Evolutionary conservation across 129 eudicot genomes (phyloP), one percentile per base, ranked within the genome.

Genomic region (Scalesia atractyloides): DNA sequence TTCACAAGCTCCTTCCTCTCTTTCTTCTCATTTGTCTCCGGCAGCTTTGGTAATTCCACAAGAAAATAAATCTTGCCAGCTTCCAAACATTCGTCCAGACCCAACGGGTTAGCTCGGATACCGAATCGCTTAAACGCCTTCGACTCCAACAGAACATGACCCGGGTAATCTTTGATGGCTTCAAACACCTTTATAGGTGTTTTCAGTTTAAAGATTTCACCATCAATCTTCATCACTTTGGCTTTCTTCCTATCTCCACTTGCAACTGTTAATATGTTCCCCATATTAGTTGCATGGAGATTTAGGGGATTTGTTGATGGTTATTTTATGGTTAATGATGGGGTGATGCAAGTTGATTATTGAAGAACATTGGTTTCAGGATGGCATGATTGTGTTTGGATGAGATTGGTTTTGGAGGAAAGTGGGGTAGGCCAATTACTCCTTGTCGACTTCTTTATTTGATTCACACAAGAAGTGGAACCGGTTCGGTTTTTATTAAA

Each of bases 151-250:
- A 92, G 48, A 24, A 89, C 90, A 73, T 84, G 80, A 17, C 78
- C 84, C 0, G 91, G 84, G 72, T 92, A 89, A 62, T 87, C 82
- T 17, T 78, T 81, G 33, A 89, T 54, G 22, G 82, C 87, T 70
- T 92, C 85, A 49, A 18, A 48, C 16, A 78, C 89, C 57, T 54
- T 64, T 24, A 77, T 52, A 44, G 97, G 97, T 17, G 82, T 58
- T 70, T 70, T 70, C 0, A 86, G 2, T 67, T 91, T 91, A 58
- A 88, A 65, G 36, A 62, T 68, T 44, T 88, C 82, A 34, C 97
- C 97, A n/a, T 83, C 79, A 66, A 91, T 84, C 79, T 86, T 91
- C 89, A 91, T 85, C 60, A 91, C 76, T 73, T 84, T 88, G 24
- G 91, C 91, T 51, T 72, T 83, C 69, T 76, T 88, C 18, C 64